phyloP scores from a whole-genome alignment of 1,284 basidiomycete species.

The Ustilago cynodontis region DNA sequence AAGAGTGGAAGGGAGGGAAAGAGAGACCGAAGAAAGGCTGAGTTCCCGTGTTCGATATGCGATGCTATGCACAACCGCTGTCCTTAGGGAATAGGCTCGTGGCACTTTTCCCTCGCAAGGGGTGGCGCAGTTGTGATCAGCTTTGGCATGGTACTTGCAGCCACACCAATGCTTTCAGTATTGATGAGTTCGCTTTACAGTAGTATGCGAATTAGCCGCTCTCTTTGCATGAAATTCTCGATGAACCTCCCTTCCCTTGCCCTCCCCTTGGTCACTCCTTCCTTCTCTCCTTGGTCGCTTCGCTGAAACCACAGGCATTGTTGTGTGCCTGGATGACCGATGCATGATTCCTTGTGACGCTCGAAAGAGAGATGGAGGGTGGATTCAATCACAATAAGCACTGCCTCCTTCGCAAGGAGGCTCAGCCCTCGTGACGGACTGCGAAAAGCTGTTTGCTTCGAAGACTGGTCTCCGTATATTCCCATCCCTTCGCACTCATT shows the following conservation, averaged over 20 bases:
- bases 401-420: not conserved
- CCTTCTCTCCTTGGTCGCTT: not conserved
- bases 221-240: not conserved
- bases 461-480: not conserved
- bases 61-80: not conserved
- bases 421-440: not conserved
- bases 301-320: not conserved
- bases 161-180: not conserved
- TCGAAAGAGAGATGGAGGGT: not conserved
- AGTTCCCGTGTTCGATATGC: not conserved
- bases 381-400: not conserved
- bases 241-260: too few relatives aligned
- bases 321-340: not conserved
- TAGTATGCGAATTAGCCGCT: not conserved
- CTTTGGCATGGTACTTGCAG: slow-evolving; percentile 4
- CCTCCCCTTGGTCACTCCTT: not conserved
- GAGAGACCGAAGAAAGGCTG: too few relatives aligned
- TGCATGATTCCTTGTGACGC: not conserved
- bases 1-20: not conserved
- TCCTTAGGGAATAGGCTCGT: not conserved
- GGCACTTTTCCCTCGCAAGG: slow-evolving; percentile 7
- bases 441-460: too few relatives aligned
- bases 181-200: slow-evolving; percentile 1
- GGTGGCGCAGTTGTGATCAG: slow-evolving; percentile 7
- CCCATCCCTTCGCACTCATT: not conserved